A percentile compares a stretch with the other conserved stretches of the same genome.
Evolutionary conservation across 148 eudicot genomes (phyloP).

Genomic region (Cornus suecica): DNA sequence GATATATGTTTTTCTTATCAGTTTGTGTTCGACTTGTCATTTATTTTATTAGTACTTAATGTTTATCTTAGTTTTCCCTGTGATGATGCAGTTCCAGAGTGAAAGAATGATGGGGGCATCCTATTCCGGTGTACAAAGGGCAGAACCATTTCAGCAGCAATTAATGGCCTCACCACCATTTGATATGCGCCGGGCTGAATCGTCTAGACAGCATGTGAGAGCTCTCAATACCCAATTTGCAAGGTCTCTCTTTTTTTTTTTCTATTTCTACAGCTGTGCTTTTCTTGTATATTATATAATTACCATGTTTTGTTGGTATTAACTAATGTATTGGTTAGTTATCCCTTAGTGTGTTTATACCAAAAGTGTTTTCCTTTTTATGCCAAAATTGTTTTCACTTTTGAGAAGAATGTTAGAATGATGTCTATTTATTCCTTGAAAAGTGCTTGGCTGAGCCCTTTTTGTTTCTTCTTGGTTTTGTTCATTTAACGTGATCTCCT

Average conservation of each 20-base stretch:
- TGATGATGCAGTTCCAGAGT: slow-evolving; percentile 53
- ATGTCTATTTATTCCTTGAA: background rate
- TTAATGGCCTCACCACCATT: slow-evolving; percentile 36
- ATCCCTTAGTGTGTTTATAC: background rate
- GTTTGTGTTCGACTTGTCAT: slow-evolving; percentile 3
- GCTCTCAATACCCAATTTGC: slow-evolving; percentile 92
- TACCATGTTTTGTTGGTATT: background rate
- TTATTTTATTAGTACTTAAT: background rate
- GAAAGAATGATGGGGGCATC: slow-evolving; percentile 58
- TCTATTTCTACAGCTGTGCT: background rate
- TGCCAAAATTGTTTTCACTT: background rate
- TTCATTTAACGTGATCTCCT: background rate
- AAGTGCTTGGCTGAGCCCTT: background rate
- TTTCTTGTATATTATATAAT: background rate
- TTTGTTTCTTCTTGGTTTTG: background rate
- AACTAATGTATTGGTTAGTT: background rate
- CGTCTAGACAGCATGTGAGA: slow-evolving; percentile 81
- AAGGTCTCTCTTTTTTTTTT: slow-evolving; percentile 51
- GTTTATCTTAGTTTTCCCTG: slow-evolving; percentile 4
- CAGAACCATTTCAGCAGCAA: slow-evolving; percentile 46
- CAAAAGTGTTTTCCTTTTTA: background rate
- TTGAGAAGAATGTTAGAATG: background rate
- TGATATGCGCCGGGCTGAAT: slow-evolving; percentile 63
- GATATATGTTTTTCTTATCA: background rate
- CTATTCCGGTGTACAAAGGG: slow-evolving; percentile 35